phyloP scores from a whole-genome alignment of 495 filamentous ascomycete genomes.

The Aspergillus wentii region DNA sequence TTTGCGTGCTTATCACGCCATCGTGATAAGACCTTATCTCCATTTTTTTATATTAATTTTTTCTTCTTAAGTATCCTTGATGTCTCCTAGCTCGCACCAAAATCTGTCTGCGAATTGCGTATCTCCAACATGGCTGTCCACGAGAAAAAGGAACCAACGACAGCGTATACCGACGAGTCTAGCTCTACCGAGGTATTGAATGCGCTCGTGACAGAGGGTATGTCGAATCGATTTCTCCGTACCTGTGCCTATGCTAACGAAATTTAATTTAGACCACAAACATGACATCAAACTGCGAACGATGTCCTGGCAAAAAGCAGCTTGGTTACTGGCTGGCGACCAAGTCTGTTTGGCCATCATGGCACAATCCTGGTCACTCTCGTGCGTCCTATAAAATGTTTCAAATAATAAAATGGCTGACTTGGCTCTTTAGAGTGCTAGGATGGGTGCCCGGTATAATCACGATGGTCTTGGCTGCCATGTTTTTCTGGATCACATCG shows the following conservation, averaged over 20 bases:
- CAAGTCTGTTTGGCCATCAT: constrained; percentile 47
- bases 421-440: constrained; percentile 22
- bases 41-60: too few relatives aligned
- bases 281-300: constrained; percentile 45
- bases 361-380: constrained; percentile 45
- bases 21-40: too few relatives aligned
- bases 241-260: constrained; percentile 1
- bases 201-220: constrained; percentile 23
- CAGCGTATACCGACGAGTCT: constrained; percentile 10
- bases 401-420: not conserved
- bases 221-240: not conserved
- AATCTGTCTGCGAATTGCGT: too few relatives aligned
- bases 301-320: constrained; percentile 46
- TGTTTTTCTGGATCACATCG: constrained; percentile 38
- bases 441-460: constrained; percentile 45
- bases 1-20: too few relatives aligned
- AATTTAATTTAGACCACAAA: constrained; percentile 24
- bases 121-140: too few relatives aligned
- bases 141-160: too few relatives aligned
- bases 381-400: too few relatives aligned
- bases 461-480: constrained; percentile 27
- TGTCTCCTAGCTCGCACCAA: too few relatives aligned
- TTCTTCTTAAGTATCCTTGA: too few relatives aligned
- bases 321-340: constrained; percentile 38
- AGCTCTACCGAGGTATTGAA: constrained; percentile 17